Evolutionary conservation across 2,329 filamentous ascomycete species (phyloP).

Genomic region (Colletotrichum viniferum): DNA sequence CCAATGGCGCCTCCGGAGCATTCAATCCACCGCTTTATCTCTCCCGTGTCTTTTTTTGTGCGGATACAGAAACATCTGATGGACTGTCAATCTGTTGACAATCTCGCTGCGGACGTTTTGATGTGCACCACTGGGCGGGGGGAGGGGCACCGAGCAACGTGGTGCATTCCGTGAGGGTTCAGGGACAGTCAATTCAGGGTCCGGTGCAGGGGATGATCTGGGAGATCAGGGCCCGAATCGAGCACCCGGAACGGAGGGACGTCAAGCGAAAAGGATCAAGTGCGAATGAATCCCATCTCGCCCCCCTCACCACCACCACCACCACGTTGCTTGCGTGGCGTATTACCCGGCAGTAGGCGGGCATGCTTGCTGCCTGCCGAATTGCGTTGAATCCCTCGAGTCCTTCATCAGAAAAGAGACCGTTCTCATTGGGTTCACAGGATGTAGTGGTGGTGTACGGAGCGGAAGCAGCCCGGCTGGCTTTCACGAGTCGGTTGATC

Average conservation of each 20-base stretch:
- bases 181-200: constrained; percentile 9
- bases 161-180: background rate
- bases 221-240: constrained; percentile 10
- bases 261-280: background rate
- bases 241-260: background rate
- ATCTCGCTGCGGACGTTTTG: background rate
- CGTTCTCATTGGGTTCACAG: background rate
- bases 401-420: background rate
- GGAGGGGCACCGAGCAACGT: background rate
- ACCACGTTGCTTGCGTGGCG: background rate
- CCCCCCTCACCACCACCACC: background rate
- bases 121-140: background rate
- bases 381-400: background rate
- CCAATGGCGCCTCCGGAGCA: background rate
- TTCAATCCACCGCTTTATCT: background rate
- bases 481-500: background rate
- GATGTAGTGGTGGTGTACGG: background rate
- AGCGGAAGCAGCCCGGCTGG: background rate
- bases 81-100: background rate
- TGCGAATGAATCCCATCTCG: background rate
- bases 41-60: background rate
- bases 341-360: background rate
- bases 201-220: constrained; percentile 2
- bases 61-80: background rate
- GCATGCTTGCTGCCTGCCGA: background rate